phyloP scores from a whole-genome alignment of 2,329 filamentous ascomycete species.

The Fusarium tjaetaba region DNA sequence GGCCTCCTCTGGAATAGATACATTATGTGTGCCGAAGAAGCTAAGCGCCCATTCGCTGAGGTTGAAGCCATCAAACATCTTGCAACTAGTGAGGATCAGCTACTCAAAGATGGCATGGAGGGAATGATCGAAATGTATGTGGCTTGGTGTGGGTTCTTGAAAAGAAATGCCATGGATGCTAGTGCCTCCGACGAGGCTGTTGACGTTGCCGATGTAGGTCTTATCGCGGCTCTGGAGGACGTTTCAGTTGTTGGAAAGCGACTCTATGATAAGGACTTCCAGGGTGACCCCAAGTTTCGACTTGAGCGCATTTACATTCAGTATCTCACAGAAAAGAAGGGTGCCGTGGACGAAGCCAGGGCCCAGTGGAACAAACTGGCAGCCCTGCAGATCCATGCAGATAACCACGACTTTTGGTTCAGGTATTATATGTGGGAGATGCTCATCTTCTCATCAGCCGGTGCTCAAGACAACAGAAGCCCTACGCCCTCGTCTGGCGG shows the following conservation, averaged over 20 bases:
- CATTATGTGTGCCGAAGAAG: constrained; percentile 84
- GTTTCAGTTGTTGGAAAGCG: constrained; percentile 81
- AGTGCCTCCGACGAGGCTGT: constrained; percentile 82
- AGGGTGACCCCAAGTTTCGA: constrained; percentile 88
- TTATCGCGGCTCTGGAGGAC: constrained; percentile 86
- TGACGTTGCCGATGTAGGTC: constrained; percentile 89
- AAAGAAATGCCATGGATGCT: constrained; percentile 81
- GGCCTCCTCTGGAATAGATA: constrained; percentile 91
- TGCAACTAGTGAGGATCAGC: constrained; percentile 84
- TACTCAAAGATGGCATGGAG: constrained; percentile 87
- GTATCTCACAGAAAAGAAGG: constrained; percentile 86
- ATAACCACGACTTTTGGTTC: constrained; percentile 93
- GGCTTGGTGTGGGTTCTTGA: constrained; percentile 94
- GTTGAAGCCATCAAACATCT: constrained; percentile 92
- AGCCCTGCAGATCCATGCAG: constrained; percentile 70
- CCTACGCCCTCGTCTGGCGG: constrained; percentile 58
- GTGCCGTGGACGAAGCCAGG: constrained; percentile 79
- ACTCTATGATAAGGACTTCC: constrained; percentile 77
- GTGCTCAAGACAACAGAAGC: constrained; percentile 58
- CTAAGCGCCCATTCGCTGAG: constrained; percentile 77
- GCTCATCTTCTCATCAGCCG: constrained; percentile 63
- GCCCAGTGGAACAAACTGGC: constrained; percentile 78
- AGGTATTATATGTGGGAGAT: constrained; percentile 94
- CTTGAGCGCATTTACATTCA: constrained; percentile 93
- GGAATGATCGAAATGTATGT: constrained; percentile 91